A percentile compares a stretch with the other conserved stretches of the same genome.
Conservation (phyloP, 225 moss, liverwort and hornwort genomes). For the Anthoceros angustus region DNA sequence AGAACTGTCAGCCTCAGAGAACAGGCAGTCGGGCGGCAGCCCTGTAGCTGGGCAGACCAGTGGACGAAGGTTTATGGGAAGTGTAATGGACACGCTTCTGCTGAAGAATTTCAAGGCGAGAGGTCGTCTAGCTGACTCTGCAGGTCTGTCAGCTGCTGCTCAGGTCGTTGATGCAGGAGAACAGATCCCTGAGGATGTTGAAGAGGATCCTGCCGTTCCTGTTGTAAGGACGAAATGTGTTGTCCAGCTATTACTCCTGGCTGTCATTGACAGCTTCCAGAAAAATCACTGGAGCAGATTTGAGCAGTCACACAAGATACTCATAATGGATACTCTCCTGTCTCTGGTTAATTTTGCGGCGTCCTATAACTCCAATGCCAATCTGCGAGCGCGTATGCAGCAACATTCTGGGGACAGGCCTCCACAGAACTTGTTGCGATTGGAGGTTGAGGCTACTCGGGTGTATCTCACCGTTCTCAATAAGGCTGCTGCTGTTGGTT, state of each 20-base stretch:
- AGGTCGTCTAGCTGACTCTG: conserved; percentile 28
- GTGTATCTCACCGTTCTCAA: conserved; percentile 65
- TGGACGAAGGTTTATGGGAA: conserved; percentile 83
- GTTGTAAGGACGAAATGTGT: conserved; percentile 88
- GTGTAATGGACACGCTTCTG: conserved; percentile 76
- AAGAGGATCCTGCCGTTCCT: conserved; percentile 62
- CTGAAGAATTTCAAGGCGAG: conserved; percentile 72
- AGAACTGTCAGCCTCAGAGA: neutral
- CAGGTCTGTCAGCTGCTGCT: conserved; percentile 14
- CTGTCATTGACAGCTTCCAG: conserved; percentile 90
- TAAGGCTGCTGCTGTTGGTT: conserved; percentile 2
- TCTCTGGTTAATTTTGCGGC: conserved; percentile 95
- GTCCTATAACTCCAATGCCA: conserved; percentile 70
- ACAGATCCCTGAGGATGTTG: conserved; percentile 53
- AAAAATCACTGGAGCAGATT: conserved; percentile 82
- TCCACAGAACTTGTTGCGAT: conserved; percentile 82
- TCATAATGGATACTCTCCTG: conserved; percentile 86
- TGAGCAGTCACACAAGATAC: conserved; percentile 61
- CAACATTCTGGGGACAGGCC: conserved; percentile 81
- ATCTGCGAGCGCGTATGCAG: conserved; percentile 68
- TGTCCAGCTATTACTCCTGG: conserved; percentile 77
- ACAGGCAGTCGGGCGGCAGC: conserved; percentile 13
- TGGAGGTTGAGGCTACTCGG: conserved; percentile 84
- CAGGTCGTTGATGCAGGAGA: conserved; percentile 57
- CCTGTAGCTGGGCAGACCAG: conserved; percentile 34